These are phyloP conservation scores for Colletotrichum sp. DNA, from an alignment of 2,329 filamentous ascomycete genomes.

Conservation along the genomic window DNA sequence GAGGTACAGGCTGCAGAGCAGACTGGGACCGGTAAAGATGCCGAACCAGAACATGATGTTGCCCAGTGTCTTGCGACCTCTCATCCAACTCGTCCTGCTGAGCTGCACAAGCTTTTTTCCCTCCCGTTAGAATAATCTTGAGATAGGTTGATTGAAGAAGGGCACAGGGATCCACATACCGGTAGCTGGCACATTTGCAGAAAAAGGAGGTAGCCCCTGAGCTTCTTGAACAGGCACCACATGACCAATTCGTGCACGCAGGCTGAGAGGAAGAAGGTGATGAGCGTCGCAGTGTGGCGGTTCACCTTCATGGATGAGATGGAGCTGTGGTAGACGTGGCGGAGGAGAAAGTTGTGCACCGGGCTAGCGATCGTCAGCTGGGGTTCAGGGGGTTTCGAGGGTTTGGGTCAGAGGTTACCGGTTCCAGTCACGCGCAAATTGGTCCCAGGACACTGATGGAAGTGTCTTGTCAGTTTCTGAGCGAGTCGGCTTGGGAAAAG, in stretches of 20 bases:
- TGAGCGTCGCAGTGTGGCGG: conserved; percentile 73
- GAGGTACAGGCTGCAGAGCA: conserved; percentile 66
- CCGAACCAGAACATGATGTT: conserved; percentile 82
- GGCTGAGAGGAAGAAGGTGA: conserved; percentile 76
- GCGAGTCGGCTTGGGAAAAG: neutral
- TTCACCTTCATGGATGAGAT: conserved; percentile 76
- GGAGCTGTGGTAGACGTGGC: conserved; percentile 80
- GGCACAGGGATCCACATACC: conserved; percentile 33
- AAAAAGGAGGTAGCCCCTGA: conserved; percentile 75
- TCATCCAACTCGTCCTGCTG: conserved; percentile 70
- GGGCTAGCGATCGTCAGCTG: conserved; percentile 45
- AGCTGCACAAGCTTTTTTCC: conserved; percentile 61
- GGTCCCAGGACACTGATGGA: conserved; percentile 66
- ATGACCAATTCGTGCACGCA: conserved; percentile 79
- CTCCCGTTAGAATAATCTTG: neutral
- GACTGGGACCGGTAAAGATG: conserved; percentile 77
- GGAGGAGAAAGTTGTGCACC: conserved; percentile 77
- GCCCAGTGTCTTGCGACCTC: conserved; percentile 66
- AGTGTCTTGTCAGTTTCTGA: neutral
- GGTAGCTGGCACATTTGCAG: conserved; percentile 79
- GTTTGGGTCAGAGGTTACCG: conserved; percentile 32
- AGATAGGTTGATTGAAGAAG: neutral
- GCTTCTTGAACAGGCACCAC: conserved; percentile 81
- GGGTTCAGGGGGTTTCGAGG: neutral
- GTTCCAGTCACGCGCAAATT: conserved; percentile 84